Evolutionary conservation across 495 filamentous ascomycete genomes (phyloP).

Genomic region (Hypoxylon rickii): DNA sequence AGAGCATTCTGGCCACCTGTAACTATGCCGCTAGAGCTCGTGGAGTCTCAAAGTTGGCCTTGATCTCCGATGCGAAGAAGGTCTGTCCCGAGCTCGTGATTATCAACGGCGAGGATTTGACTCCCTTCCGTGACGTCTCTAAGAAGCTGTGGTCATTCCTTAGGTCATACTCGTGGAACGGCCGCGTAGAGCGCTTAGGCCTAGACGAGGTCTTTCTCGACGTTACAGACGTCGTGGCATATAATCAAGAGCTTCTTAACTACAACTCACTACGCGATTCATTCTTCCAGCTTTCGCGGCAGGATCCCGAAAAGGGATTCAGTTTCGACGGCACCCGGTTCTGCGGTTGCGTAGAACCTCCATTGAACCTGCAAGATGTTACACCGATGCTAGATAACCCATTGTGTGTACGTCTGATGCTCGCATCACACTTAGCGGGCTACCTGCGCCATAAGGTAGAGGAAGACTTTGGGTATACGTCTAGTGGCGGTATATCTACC

Average conservation of each 20-base stretch:
- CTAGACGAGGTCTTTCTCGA: constrained; percentile 83
- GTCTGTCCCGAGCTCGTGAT: constrained; percentile 84
- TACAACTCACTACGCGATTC: constrained; percentile 63
- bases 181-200: constrained; percentile 75
- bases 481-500: constrained; percentile 84
- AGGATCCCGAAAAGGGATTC: constrained; percentile 81
- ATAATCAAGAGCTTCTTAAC: constrained; percentile 76
- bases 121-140: constrained; percentile 81
- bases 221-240: constrained; percentile 81
- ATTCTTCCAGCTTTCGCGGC: constrained; percentile 77
- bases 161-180: constrained; percentile 71
- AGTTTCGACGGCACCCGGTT: constrained; percentile 69
- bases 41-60: constrained; percentile 82
- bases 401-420: constrained; percentile 59
- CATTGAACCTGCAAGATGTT: constrained; percentile 2
- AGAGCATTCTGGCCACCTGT: constrained; percentile 92
- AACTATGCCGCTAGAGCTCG: constrained; percentile 84
- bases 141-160: constrained; percentile 77
- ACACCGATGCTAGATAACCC: constrained; percentile 16
- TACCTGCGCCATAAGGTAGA: constrained; percentile 74
- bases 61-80: constrained; percentile 78
- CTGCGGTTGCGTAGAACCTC: constrained; percentile 38
- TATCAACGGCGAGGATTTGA: constrained; percentile 84
- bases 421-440: constrained; percentile 75
- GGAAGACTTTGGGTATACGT: constrained; percentile 79